Evolutionary conservation across 495 filamentous ascomycete species (phyloP).

Genomic region (Thozetella sp.): DNA sequence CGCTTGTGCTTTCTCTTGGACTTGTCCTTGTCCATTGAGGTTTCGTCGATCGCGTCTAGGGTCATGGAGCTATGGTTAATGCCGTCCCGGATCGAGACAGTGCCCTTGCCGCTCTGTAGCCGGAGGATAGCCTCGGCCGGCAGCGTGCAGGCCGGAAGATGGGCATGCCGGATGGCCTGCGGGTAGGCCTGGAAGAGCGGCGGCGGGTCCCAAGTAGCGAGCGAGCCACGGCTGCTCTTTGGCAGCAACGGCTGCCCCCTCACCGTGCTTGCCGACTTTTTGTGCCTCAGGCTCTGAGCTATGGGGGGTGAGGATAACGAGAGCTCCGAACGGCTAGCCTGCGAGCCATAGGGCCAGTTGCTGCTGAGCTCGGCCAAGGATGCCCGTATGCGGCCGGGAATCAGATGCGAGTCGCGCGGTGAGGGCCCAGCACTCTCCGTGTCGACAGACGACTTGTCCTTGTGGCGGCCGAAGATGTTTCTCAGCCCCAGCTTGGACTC

Average conservation of each 20-base stretch:
- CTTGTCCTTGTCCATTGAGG: conserved; percentile 30
- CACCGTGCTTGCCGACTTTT: conserved; percentile 30
- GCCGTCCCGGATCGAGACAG: conserved; percentile 42
- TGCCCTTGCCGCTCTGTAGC: conserved; percentile 51
- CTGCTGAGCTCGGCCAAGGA: conserved; percentile 43
- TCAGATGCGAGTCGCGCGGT: conserved; percentile 20
- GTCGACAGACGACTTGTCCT: conserved; percentile 20
- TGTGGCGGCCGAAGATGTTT: conserved; percentile 45
- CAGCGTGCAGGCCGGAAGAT: conserved; percentile 50
- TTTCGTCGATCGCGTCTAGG: conserved; percentile 21
- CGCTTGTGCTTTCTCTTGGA: conserved; percentile 47
- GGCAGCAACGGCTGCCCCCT: conserved; percentile 18
- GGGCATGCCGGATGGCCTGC: conserved; percentile 66
- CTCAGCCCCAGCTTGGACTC: conserved; percentile 53
- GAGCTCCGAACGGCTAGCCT: conserved; percentile 39
- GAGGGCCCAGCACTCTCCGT: conserved; percentile 18
- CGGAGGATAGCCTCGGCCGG: conserved; percentile 66
- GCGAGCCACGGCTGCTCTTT: conserved; percentile 14
- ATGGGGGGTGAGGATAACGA: conserved; percentile 22
- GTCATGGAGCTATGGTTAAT: conserved; percentile 27
- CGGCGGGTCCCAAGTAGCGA: conserved; percentile 70
- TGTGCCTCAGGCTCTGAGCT: conserved; percentile 30
- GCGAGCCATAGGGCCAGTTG: conserved; percentile 39
- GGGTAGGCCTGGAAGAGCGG: conserved; percentile 91
- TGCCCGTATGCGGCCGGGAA: conserved; percentile 34